A percentile compares a stretch with the other conserved stretches of the same genome.
phyloP scores from a whole-genome alignment of 139 green algal species.

The Pseudopediastrum boryanum region DNA sequence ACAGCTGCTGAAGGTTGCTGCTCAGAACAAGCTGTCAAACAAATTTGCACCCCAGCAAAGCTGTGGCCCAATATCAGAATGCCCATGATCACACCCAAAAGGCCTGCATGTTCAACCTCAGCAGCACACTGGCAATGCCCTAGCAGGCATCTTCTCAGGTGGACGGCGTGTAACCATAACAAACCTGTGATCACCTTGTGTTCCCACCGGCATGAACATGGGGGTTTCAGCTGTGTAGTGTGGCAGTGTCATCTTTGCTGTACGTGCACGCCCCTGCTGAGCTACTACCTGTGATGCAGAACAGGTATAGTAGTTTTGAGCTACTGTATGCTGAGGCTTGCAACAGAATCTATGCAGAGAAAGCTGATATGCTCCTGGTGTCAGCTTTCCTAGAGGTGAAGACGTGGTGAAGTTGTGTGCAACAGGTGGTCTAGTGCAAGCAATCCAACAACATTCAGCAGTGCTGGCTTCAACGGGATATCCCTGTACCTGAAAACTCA shows the following conservation, averaged over 20 bases:
- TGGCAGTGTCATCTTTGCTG: constrained; percentile 80
- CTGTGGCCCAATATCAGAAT: no score
- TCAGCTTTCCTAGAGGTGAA: neutral
- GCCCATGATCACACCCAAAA: no score
- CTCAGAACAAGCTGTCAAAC: no score
- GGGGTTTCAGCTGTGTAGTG: constrained; percentile 88
- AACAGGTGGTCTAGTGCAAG: neutral
- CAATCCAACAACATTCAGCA: neutral
- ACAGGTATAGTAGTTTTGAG: neutral
- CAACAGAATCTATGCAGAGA: neutral
- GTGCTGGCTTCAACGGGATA: neutral
- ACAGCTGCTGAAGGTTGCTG: no score
- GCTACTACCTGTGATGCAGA: constrained; percentile 67
- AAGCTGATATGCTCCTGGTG: neutral
- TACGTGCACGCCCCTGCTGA: constrained; percentile 71
- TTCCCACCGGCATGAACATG: constrained; percentile 99
- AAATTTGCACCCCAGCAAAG: no score
- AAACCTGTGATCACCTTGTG: constrained; percentile 72
- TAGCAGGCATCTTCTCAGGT: no score
- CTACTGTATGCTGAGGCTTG: neutral
- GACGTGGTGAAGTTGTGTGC: neutral
- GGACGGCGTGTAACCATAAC: neutral
- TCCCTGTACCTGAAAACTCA: constrained; percentile 53
- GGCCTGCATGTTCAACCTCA: neutral
- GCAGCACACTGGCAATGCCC: neutral